These are phyloP conservation scores for Coemansia sp. DNA, from an alignment of 192 early-diverging fungal genomes.

Conservation along the genomic window DNA sequence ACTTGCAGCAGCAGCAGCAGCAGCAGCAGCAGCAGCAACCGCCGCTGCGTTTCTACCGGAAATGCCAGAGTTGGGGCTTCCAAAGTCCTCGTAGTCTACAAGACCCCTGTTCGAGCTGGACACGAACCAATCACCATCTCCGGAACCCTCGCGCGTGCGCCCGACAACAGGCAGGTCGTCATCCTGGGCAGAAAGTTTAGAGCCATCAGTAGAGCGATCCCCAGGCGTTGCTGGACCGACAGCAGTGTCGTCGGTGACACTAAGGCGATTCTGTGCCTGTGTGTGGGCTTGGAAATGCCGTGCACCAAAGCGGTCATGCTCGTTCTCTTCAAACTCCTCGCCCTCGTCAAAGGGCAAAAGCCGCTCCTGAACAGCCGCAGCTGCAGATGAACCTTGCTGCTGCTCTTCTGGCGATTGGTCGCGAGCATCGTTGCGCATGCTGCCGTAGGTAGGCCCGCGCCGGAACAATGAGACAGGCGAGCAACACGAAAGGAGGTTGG, in stretches of 20 bases:
- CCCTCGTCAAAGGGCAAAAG: not conserved
- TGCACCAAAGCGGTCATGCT: conserved; percentile 1
- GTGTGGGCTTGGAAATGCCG: conserved; percentile 9
- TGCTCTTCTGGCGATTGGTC: conserved; percentile 18
- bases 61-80: conserved; percentile 29
- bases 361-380: conserved; percentile 2
- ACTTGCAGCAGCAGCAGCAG: not conserved
- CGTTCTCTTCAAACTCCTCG: conserved; percentile 10
- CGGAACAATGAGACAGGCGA: conserved; percentile 48
- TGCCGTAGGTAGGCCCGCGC: conserved; percentile 46
- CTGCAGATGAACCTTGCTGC: not conserved
- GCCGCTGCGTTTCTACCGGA: conserved; percentile 6
- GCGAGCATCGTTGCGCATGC: conserved; percentile 41
- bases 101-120: conserved; percentile 20
- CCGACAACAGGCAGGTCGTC: conserved; percentile 13
- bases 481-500: conserved; percentile 52
- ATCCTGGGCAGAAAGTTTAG: conserved; percentile 27
- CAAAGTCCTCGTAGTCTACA: conserved; percentile 18
- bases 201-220: conserved; percentile 25
- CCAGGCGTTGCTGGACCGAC: conserved; percentile 43
- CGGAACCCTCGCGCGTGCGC: conserved; percentile 18
- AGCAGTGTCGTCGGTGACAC: conserved; percentile 39
- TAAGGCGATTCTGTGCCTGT: conserved; percentile 16
- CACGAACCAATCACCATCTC: conserved; percentile 43
- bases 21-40: not conserved